These are phyloP conservation scores for Citropsis articulata DNA, from an alignment of 345 rosid genomes.

Conservation along the genomic window DNA sequence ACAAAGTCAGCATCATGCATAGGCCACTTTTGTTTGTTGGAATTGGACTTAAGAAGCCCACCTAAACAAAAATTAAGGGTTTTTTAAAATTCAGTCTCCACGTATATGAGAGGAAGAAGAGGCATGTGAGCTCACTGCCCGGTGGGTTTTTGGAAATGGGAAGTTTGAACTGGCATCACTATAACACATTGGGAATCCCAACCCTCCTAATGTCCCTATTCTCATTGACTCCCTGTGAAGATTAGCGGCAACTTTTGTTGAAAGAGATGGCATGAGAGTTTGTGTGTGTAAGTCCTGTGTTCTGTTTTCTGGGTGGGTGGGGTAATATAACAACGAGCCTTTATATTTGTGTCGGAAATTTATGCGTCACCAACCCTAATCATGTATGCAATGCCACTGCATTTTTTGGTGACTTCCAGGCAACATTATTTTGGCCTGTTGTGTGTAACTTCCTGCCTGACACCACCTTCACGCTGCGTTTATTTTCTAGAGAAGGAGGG, in stretches of 20 bases:
- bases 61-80: background rate
- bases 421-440: constrained; percentile 8
- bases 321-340: background rate
- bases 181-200: constrained; percentile 50
- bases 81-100: background rate
- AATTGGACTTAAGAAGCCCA: background rate
- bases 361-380: constrained; percentile 18
- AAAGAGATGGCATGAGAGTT: constrained; percentile 36
- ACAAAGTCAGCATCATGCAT: too few species aligned
- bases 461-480: background rate
- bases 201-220: background rate
- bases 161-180: constrained; percentile 1
- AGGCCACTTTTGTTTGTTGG: background rate
- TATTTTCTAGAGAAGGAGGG: too few species aligned
- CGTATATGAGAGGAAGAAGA: too few species aligned
- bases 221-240: constrained; percentile 18
- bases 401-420: background rate
- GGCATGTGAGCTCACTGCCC: constrained; percentile 43
- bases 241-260: constrained; percentile 22
- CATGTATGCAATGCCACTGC: background rate
- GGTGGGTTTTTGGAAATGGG: constrained; percentile 13
- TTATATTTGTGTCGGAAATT: constrained; percentile 18
- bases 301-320: background rate
- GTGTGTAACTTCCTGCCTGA: constrained; percentile 3
- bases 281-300: constrained; percentile 1